These are phyloP conservation scores for Claviceps maximensis DNA, from an alignment of 2,329 filamentous ascomycete genomes.

Conservation along the genomic window DNA sequence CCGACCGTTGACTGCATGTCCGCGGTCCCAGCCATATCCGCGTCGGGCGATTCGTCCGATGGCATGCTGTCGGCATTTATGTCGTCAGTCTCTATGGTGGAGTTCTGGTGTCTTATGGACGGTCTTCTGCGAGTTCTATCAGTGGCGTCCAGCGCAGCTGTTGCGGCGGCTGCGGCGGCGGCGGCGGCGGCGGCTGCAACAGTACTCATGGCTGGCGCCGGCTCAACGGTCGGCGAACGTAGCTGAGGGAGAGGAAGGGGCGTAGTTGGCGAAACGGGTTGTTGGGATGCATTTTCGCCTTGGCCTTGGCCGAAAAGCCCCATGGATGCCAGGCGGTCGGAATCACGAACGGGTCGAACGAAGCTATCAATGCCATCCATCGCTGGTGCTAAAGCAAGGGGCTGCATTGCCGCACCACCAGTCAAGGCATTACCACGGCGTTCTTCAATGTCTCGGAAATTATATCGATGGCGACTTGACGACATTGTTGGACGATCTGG, in stretches of 20 bases:
- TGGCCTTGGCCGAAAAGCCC: slow-evolving; percentile 45
- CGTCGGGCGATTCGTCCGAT: slow-evolving; percentile 64
- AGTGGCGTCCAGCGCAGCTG: slow-evolving; percentile 34
- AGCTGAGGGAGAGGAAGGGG: slow-evolving; percentile 56
- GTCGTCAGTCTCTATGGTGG: slow-evolving; percentile 82
- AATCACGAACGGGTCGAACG: slow-evolving; percentile 67
- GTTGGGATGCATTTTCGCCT: slow-evolving; percentile 67
- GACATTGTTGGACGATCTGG: slow-evolving; percentile 11
- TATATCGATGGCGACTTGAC: slow-evolving; percentile 33
- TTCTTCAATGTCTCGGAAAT: slow-evolving; percentile 37
- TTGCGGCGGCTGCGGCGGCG: slow-evolving; percentile 20
- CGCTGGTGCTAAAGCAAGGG: slow-evolving; percentile 51
- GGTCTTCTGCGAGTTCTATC: slow-evolving; percentile 55
- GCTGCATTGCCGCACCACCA: slow-evolving; percentile 39
- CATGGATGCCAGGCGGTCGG: slow-evolving; percentile 76
- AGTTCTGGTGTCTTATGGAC: slow-evolving; percentile 80
- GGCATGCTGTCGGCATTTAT: slow-evolving; percentile 69
- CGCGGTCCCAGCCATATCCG: slow-evolving; percentile 65
- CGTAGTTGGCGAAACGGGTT: slow-evolving; percentile 82
- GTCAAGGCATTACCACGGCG: slow-evolving; percentile 36
- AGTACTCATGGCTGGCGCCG: slow-evolving; percentile 30
- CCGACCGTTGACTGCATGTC: slow-evolving; percentile 73
- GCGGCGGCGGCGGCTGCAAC: slow-evolving; percentile 30
- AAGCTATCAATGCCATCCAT: slow-evolving; percentile 62
- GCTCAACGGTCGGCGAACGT: slow-evolving; percentile 39